Evolutionary conservation across 805 yeast species (phyloP), one percentile per base, ranked within the genome.

Genomic region (Candida fluviatilis): DNA sequence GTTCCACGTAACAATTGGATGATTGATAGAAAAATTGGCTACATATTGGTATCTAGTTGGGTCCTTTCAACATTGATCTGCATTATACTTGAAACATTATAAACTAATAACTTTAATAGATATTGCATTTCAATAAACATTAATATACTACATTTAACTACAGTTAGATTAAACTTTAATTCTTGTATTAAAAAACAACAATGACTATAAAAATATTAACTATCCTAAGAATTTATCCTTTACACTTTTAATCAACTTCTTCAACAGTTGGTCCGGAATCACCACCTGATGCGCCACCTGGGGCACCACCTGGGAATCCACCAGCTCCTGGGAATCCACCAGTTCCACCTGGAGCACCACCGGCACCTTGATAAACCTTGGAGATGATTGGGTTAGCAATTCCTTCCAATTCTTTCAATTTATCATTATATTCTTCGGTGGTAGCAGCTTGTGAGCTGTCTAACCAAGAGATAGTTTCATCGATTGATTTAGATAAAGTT

Each of bases 401-500:
- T 11, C 51, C 45, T 45, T 64, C 69, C 50, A 67, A 63, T 43
- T 66, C 69, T 54, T 64, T 63, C 42, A 66, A 63, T 41, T 48
- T 64, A 39, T 66, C 73, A 28, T 52, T 42, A 46, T 62, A 67
- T 47, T 67, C 72, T 32, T 66, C 72, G 12, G 65, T 57, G 31
- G 70, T 42, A 8, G 73, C 73, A 12, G 68, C 57, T 44, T 62
- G 60, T 33, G 61, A 52, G 29, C 50, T 41, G 46, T 67, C 72
- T 46, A 66, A 60, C 71, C 71, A 66, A 8, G 50, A 25, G 39
- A 64, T 61, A 26, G 71, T 60, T 47, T 67, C 73, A 40, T 59
- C 64, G 41, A 68, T 62, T 7, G 71, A 71, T 51, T 58, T 58
- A 35, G 60, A 50, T 47, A 67, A 64, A 69, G 86, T 87, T 66